Percentiles rank a stretch among this genome's conserved stretches.
Conservation (phyloP, 2,329 filamentous ascomycete species). For the Sphaceloma murrayae region DNA sequence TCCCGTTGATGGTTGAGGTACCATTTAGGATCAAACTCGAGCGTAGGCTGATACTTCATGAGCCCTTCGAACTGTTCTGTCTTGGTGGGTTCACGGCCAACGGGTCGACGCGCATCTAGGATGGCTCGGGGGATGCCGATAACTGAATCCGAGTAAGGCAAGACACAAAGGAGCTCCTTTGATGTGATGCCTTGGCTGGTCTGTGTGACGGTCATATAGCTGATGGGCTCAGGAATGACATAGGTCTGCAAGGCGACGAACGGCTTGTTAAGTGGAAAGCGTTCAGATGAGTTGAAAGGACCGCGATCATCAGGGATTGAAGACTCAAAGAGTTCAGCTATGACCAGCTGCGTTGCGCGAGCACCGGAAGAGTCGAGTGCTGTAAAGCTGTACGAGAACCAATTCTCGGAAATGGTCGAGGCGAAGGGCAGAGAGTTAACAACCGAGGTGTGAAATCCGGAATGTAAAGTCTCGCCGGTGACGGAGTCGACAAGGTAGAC, state of each 20-base stretch:
- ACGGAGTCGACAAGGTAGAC: constrained; percentile 78
- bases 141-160: constrained; percentile 64
- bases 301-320: constrained; percentile 75
- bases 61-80: constrained; percentile 78
- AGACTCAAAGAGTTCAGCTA: constrained; percentile 88
- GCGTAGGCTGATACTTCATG: constrained; percentile 60
- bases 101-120: constrained; percentile 76
- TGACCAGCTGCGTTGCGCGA: constrained; percentile 75
- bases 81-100: constrained; percentile 71
- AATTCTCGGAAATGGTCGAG: constrained; percentile 82
- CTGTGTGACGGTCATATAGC: constrained; percentile 70
- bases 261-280: constrained; percentile 50
- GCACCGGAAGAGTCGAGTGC: constrained; percentile 47
- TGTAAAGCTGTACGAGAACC: constrained; percentile 77
- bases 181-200: constrained; percentile 87
- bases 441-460: constrained; percentile 60
- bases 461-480: constrained; percentile 69
- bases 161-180: constrained; percentile 68
- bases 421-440: constrained; percentile 65
- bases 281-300: constrained; percentile 52
- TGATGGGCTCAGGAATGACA: constrained; percentile 69
- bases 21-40: constrained; percentile 77
- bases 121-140: constrained; percentile 68
- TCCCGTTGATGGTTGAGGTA: constrained; percentile 75
- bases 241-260: constrained; percentile 72